Evolutionary conservation across 2,329 filamentous ascomycete species (phyloP), one percentile per base, ranked within the genome.

Genomic region (Fusarium newnesense): DNA sequence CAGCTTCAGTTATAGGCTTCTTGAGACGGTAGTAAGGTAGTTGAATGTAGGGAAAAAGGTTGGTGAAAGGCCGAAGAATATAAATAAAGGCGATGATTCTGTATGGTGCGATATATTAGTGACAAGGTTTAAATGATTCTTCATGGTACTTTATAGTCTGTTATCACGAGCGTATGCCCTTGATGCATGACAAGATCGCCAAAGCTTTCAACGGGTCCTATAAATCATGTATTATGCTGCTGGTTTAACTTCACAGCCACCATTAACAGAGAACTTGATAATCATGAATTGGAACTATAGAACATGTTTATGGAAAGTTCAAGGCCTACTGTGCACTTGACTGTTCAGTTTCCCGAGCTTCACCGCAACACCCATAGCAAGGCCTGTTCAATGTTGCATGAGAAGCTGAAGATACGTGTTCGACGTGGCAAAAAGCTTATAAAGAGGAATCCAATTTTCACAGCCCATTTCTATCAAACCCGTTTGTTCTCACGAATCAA

Each of bases 221-320:
- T 19, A 32, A 18, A 13, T 4, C 28, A 16, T 26, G 10, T 4
- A 18, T 4, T 4, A 10, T 15, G 16, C 15, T 47, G 30, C 4
- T 15, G 13, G 8, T 7, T 3, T n/a, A 18, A 9, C 7, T 0
- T 9, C 32, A 16, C n/a, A 24, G 2, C 30, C 7, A 24, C 21
- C 1, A 18, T 10, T 7, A 13, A 52, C 32, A 36, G 36, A 15
- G 16, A 26, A 2, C 21, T 9, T 36, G 8, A 4, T 15, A 3
- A 8, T 50, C 7, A 12, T 0, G 11, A 11, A 8, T 7, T 19
- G 3, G 5, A 13, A 26, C 2, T 18, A 13, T 37, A 7, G 9
- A 37, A 3, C 4, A 12, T 9, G 12, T 16, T 4, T 0, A 7
- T 19, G 16, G 9, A 28, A 37, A 30, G 16, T 7, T n/a, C 13